Base-by-base conservation (phyloP, 1,284 basidiomycete genomes). In the Fereydounia khargensis region DNA sequence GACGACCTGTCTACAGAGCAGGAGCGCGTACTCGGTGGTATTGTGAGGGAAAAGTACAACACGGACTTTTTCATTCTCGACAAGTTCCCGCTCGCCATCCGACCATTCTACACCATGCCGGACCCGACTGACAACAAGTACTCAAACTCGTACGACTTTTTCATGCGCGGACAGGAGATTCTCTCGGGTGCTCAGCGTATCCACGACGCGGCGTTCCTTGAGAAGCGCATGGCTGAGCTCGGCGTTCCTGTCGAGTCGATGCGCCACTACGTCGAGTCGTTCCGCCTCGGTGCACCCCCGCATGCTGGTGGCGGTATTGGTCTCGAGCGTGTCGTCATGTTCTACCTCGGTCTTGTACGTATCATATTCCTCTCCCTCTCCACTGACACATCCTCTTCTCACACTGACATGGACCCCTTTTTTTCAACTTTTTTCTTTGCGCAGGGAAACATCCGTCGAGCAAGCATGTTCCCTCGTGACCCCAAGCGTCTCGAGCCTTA, bases 111-210 rank as follows among this genome's bases (percentile, higher is more conserved):
- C 59, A 75, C 73, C n/a, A 75, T 75, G 73, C 73, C 73, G 17
- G 71, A 75, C 40, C 65, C 73, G 7, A 45, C 41, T 7, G 64
- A 75, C 42, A 17, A 28, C 38, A 60, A 60, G 35, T 82, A 96
- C 44, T 95, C 92, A 45, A 97, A 98, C 80, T 96, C 94, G 34
- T 98, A 98, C 78, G 94, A 98, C 79, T 97, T 98, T 79, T 97
- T 98, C 83, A 96, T 98, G 91, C 85, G 94, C 31, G 94, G 94
- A 11, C 91, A 98, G 78, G 94, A 98, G 78, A 97, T 98, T 70
- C 81, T 98, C 22, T 96, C 91, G 2, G 94, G 94, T 14, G 94
- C 94, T 16, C 94, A 98, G 78, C 89, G 92, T 80, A 85, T 96
- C 42, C 95, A 98, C 79, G 91, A 97, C 70, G 84, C 94, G 5